These are phyloP conservation scores for Hypsizygus ulmarius DNA, from an alignment of 1,284 basidiomycete genomes.

Conservation along the genomic window DNA sequence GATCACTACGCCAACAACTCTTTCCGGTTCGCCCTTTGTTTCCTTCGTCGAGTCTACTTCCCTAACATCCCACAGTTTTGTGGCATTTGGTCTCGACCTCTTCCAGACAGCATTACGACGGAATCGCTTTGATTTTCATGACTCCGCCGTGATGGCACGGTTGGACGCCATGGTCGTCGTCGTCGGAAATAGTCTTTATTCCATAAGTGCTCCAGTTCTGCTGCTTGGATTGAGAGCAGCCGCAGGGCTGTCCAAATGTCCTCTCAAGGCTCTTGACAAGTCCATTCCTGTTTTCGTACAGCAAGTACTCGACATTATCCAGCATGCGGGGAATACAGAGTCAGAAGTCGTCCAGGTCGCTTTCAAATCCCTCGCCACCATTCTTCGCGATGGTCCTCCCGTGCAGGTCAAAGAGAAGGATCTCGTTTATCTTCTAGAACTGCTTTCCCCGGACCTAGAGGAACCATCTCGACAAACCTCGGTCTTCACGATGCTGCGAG, in stretches of 20 bases:
- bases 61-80: slow-evolving; percentile 59
- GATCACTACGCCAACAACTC: slow-evolving; percentile 87
- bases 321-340: slow-evolving; percentile 83
- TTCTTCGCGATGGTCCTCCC: slow-evolving; percentile 82
- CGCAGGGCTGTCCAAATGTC: slow-evolving; percentile 82
- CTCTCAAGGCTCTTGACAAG: slow-evolving; percentile 74
- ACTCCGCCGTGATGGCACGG: slow-evolving; percentile 69
- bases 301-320: slow-evolving; percentile 86
- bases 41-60: slow-evolving; percentile 12
- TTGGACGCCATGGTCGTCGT: slow-evolving; percentile 85
- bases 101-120: slow-evolving; percentile 87
- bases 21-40: slow-evolving; percentile 51
- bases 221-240: slow-evolving; percentile 79
- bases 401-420: slow-evolving; percentile 89
- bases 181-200: slow-evolving; percentile 93
- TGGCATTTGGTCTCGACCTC: slow-evolving; percentile 90
- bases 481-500: slow-evolving; percentile 89
- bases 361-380: slow-evolving; percentile 81
- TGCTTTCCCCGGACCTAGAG: slow-evolving; percentile 91
- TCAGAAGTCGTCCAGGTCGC: slow-evolving; percentile 89
- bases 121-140: slow-evolving; percentile 83
- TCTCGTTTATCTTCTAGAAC: slow-evolving; percentile 81
- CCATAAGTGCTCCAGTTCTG: slow-evolving; percentile 79
- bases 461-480: slow-evolving; percentile 86
- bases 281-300: slow-evolving; percentile 83